Evolutionary conservation across 768 basidiomycete species (phyloP).

Genomic region (Lyophyllum shimeji): DNA sequence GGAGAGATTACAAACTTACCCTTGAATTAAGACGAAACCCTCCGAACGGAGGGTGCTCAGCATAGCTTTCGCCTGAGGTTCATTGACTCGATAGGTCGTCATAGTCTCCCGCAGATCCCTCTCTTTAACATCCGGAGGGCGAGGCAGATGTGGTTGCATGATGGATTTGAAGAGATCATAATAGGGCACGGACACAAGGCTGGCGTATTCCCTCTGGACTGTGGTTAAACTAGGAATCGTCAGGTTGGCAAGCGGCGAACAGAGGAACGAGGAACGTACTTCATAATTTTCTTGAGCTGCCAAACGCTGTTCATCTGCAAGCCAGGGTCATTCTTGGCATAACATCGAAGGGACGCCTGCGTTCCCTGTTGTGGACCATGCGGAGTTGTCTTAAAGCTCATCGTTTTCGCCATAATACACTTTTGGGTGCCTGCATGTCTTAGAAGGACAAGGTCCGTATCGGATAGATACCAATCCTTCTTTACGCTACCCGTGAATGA

Average conservation of each 20-base stretch:
- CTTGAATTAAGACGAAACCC: slow-evolving; percentile 93
- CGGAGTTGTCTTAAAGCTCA: slow-evolving; percentile 31
- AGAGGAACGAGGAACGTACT: slow-evolving; percentile 44
- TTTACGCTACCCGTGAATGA: slow-evolving; percentile 55
- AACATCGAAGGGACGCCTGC: slow-evolving; percentile 61
- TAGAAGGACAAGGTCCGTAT: slow-evolving; percentile 86
- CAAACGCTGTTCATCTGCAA: slow-evolving; percentile 67
- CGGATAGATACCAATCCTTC: slow-evolving; percentile 73
- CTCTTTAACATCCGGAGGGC: slow-evolving; percentile 40
- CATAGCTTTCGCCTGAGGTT: slow-evolving; percentile 93
- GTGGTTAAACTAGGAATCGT: slow-evolving; percentile 71
- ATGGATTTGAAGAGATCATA: slow-evolving; percentile 78
- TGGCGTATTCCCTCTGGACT: slow-evolving; percentile 88
- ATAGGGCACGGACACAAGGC: slow-evolving; percentile 77
- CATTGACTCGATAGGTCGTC: slow-evolving; percentile 74
- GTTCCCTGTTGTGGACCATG: slow-evolving; percentile 52
- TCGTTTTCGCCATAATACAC: slow-evolving; percentile 67
- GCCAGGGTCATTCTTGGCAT: slow-evolving; percentile 51
- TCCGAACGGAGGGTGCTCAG: slow-evolving; percentile 64
- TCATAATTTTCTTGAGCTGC: slow-evolving; percentile 77
- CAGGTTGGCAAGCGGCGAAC: slow-evolving; percentile 1
- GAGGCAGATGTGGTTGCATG: slow-evolving; percentile 62
- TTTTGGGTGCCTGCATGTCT: slow-evolving; percentile 53
- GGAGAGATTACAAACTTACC: slow-evolving; percentile 46
- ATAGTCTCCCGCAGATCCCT: slow-evolving; percentile 65